A percentile compares a stretch with the other conserved stretches of the same genome.
phyloP scores from a whole-genome alignment of 2,329 filamentous ascomycete genomes.

The Trichoderma atrobrunneum region DNA sequence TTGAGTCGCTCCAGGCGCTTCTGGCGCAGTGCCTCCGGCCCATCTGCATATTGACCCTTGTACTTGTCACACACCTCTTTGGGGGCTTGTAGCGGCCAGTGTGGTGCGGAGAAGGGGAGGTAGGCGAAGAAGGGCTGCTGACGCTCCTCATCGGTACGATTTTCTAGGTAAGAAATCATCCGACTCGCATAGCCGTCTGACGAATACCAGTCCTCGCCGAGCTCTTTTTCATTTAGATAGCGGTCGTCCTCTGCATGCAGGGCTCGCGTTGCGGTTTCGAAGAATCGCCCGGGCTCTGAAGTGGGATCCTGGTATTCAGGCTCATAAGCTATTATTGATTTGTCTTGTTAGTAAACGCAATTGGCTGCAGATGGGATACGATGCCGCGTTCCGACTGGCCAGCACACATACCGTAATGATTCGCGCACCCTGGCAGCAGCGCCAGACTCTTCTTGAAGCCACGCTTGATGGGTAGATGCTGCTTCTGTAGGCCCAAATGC shows the following conservation, averaged over 20 bases:
- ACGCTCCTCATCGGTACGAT: slow-evolving; percentile 42
- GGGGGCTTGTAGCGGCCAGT: slow-evolving; percentile 62
- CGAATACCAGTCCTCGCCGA: slow-evolving; percentile 11
- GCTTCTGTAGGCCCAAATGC: slow-evolving; percentile 59
- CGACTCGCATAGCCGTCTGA: slow-evolving; percentile 52
- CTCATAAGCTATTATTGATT: slow-evolving; percentile 2
- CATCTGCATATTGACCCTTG: slow-evolving; percentile 58
- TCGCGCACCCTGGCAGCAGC: slow-evolving; percentile 58
- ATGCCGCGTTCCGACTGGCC: not conserved
- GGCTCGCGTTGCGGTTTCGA: slow-evolving; percentile 12
- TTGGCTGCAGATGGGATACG: not conserved
- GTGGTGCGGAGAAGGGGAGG: slow-evolving; percentile 59
- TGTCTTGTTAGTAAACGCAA: not conserved
- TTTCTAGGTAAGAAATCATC: slow-evolving; percentile 49
- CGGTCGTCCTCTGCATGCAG: slow-evolving; percentile 11
- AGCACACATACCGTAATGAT: slow-evolving; percentile 39
- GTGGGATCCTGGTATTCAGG: slow-evolving; percentile 13
- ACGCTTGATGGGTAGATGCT: slow-evolving; percentile 52
- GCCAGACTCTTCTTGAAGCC: slow-evolving; percentile 61
- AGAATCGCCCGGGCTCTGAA: slow-evolving; percentile 12
- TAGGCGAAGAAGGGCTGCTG: slow-evolving; percentile 56
- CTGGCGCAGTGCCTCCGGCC: slow-evolving; percentile 54
- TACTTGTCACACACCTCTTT: slow-evolving; percentile 55
- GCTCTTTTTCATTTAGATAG: slow-evolving; percentile 9
- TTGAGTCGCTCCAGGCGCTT: slow-evolving; percentile 54